A percentile compares a stretch with the other conserved stretches of the same genome.
These are phyloP conservation scores for Herpomyces periplanetae DNA, from an alignment of 2,329 filamentous ascomycete genomes.

Conservation along the genomic window DNA sequence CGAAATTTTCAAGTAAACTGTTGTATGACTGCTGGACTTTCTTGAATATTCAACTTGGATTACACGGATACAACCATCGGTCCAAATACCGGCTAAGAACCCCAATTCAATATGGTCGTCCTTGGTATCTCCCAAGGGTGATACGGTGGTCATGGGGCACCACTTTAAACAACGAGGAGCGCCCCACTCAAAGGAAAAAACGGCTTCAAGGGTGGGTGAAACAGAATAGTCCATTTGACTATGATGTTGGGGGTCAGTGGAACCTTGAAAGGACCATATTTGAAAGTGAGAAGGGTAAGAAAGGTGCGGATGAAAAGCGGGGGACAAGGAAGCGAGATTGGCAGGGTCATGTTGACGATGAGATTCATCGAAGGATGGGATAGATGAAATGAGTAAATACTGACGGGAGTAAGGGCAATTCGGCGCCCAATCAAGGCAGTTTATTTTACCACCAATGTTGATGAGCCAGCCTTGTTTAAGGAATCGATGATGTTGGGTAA, in stretches of 20 bases:
- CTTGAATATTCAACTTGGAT: conserved; percentile 11
- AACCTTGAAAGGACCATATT: conserved; percentile 15
- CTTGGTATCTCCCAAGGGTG: conserved; percentile 6
- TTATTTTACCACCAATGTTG: conserved; percentile 14
- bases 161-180: conserved; percentile 15
- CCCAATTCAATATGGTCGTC: conserved; percentile 9
- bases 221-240: conserved; percentile 9
- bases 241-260: conserved; percentile 4
- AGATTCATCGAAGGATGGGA: conserved; percentile 4
- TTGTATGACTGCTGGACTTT: background rate
- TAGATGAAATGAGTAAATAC: conserved; percentile 7
- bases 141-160: conserved; percentile 11
- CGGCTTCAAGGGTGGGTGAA: conserved; percentile 11
- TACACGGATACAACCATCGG: conserved; percentile 16
- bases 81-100: conserved; percentile 15
- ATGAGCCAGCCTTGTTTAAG: conserved; percentile 12
- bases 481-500: conserved; percentile 9
- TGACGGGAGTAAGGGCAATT: conserved; percentile 7
- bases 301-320: conserved; percentile 13
- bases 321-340: conserved; percentile 5
- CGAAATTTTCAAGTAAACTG: conserved; percentile 9
- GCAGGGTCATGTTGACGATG: background rate
- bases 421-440: conserved; percentile 12
- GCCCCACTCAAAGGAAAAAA: conserved; percentile 17
- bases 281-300: conserved; percentile 14